Evolutionary conservation across 345 rosid species (phyloP), one percentile per base, ranked within the genome.

Genomic region (Orychophragmus violaceus): DNA sequence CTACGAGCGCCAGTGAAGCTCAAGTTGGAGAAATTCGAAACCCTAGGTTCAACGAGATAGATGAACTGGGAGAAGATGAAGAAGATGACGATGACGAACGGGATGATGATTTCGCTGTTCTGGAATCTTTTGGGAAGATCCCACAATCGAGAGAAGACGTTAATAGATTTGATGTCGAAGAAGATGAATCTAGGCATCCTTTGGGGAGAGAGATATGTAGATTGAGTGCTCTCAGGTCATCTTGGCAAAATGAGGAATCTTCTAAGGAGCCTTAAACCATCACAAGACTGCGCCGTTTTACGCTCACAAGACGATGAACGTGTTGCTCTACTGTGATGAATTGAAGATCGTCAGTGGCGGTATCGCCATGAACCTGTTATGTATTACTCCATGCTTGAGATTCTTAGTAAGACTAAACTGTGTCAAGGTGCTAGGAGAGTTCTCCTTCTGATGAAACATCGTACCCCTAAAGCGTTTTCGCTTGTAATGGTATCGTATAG

Each of bases 341-440:
- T 32, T 97, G 92, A 96, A 18, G 97, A 85, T 56, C 73, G 95
- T 30, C 97, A 93, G 32, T 93, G 96, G 94, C 78, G 97, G 30
- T 93, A 93, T 55, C 82, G 89, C 27, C 99, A 90, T 48, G 75
- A 86, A 36, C 83, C 80, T 1, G 18, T 83, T 16, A 96, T 87
- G 27, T 90, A 93, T 66, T 86, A 83, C 72, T 60, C 66, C 7
- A 82, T 90, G 95, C 89, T 93, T 66, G 85, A 87, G 74, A 70
- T 86, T 36, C 90, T 93, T 8, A 80, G 90, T 62, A 88, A 77
- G 82, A 88, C 99, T 60, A 86, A 90, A 57, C 58, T 93, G 60
- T 93, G 96, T 68, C 95, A 84, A 59, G 96, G 94, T 59, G 88
- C 97, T 42, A 77, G 81, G 74, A 75, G 92, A 68, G 82, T 93